Conservation (phyloP, 228 moss, liverwort and hornwort genomes). For the Sphagnum magellanicum region DNA sequence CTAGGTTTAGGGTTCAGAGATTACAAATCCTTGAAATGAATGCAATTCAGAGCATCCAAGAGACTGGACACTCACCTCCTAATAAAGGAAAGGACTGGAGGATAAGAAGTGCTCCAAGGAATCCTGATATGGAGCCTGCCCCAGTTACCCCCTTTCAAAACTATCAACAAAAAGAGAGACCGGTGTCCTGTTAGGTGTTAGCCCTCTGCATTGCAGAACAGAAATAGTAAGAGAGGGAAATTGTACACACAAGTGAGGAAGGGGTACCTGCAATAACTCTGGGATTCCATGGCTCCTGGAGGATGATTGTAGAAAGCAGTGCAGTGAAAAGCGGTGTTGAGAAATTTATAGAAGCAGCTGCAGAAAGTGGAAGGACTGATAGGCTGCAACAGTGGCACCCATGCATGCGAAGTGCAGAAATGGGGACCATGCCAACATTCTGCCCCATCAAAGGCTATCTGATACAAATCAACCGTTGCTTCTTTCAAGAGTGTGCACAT, state of each 20-base stretch:
- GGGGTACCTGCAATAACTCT: slow-evolving; percentile 1
- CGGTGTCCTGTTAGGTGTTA: neutral
- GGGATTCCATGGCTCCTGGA: slow-evolving; percentile 1
- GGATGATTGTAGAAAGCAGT: slow-evolving; percentile 1
- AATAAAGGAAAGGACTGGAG: slow-evolving; percentile 1
- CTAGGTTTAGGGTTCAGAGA: too few relatives aligned
- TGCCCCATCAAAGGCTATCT: slow-evolving; percentile 7
- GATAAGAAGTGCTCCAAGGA: slow-evolving; percentile 1
- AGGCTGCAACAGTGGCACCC: slow-evolving; percentile 6
- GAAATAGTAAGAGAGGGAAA: neutral
- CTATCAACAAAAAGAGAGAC: neutral
- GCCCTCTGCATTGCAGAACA: neutral
- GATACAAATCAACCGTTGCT: slow-evolving; percentile 3
- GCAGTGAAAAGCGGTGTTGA: neutral
- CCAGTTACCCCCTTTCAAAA: neutral
- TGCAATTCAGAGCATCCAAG: too few relatives aligned
- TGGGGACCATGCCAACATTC: slow-evolving; percentile 1
- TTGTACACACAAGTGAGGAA: neutral
- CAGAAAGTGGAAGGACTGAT: slow-evolving; percentile 1
- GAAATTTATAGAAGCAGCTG: slow-evolving; percentile 1
- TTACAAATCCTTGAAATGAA: too few relatives aligned
- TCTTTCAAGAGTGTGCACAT: neutral
- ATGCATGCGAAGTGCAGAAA: slow-evolving; percentile 2
- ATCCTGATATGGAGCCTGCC: neutral
- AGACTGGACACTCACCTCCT: neutral